Conservation (phyloP, 202 grass and related monocot genomes). For the Setaria italica region DNA sequence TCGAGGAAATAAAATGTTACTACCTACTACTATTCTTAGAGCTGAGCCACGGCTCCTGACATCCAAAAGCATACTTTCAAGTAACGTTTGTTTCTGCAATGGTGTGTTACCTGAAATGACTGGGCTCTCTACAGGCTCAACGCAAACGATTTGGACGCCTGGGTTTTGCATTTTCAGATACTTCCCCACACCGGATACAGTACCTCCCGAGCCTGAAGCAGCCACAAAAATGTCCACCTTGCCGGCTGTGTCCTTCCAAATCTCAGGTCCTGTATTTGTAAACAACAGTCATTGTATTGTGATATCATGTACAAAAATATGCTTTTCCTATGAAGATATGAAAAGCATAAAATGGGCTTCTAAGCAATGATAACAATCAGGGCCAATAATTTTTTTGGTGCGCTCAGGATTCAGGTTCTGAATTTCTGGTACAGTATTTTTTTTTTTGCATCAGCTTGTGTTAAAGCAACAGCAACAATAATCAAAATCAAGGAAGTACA, state of each 20-base stretch:
- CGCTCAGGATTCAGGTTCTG: neutral
- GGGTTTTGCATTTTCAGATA: slow-evolving; percentile 64
- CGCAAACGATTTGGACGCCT: slow-evolving; percentile 46
- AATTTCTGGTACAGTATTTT: neutral
- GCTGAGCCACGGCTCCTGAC: neutral
- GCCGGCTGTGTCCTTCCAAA: slow-evolving; percentile 61
- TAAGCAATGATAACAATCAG: neutral
- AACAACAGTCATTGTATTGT: neutral
- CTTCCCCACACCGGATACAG: slow-evolving; percentile 43
- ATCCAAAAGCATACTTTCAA: neutral
- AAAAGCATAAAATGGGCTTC: neutral
- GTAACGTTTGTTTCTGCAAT: neutral
- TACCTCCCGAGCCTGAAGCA: slow-evolving; percentile 57
- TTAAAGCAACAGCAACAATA: neutral
- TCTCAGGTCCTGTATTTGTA: slow-evolving; percentile 52
- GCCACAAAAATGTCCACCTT: slow-evolving; percentile 61
- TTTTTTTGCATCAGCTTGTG: neutral
- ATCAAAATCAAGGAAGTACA: neutral
- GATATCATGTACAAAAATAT: neutral
- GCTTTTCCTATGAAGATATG: neutral
- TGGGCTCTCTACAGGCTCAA: slow-evolving; percentile 60
- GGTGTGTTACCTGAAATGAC: slow-evolving; percentile 47
- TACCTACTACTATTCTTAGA: neutral
- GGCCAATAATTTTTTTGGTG: neutral
- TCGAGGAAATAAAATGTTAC: neutral